These are phyloP conservation scores for Scopulariopsis brevicaulis DNA, from an alignment of 2,329 filamentous ascomycete species.

Conservation along the genomic window DNA sequence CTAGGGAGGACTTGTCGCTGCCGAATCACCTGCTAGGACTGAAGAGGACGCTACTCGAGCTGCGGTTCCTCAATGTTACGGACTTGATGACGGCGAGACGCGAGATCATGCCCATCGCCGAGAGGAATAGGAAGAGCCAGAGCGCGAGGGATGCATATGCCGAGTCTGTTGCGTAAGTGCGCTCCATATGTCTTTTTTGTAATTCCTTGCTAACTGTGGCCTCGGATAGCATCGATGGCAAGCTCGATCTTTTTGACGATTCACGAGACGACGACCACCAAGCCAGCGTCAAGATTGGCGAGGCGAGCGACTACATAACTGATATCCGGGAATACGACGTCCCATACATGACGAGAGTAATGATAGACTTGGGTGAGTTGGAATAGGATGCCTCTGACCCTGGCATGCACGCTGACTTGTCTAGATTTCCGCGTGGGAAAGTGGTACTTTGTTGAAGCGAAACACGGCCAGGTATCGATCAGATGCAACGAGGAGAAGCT, in stretches of 20 bases:
- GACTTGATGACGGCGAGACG: slow-evolving; percentile 78
- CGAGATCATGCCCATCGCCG: slow-evolving; percentile 79
- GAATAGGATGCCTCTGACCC: not conserved
- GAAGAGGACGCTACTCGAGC: slow-evolving; percentile 73
- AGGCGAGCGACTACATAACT: slow-evolving; percentile 94
- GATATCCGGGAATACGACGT: slow-evolving; percentile 99
- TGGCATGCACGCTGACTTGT: not conserved
- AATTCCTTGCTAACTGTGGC: not conserved
- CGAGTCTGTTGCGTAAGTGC: slow-evolving; percentile 73
- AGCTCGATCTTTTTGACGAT: slow-evolving; percentile 93
- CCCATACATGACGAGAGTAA: slow-evolving; percentile 96
- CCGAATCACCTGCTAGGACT: slow-evolving; percentile 94
- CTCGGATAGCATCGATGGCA: slow-evolving; percentile 32
- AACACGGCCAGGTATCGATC: slow-evolving; percentile 79
- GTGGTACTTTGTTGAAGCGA: slow-evolving; percentile 94
- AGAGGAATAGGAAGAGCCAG: slow-evolving; percentile 94
- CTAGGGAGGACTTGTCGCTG: slow-evolving; percentile 90
- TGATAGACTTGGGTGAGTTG: slow-evolving; percentile 75
- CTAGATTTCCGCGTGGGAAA: slow-evolving; percentile 88
- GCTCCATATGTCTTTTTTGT: slow-evolving; percentile 3
- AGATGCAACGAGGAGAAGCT: slow-evolving; percentile 78
- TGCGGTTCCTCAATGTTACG: slow-evolving; percentile 77
- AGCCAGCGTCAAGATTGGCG: slow-evolving; percentile 62
- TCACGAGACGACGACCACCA: slow-evolving; percentile 69
- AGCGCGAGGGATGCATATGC: slow-evolving; percentile 98